Evolutionary conservation across 441 rosid genomes (phyloP), one percentile per base, ranked within the genome.

Genomic region (Hura crepitans): DNA sequence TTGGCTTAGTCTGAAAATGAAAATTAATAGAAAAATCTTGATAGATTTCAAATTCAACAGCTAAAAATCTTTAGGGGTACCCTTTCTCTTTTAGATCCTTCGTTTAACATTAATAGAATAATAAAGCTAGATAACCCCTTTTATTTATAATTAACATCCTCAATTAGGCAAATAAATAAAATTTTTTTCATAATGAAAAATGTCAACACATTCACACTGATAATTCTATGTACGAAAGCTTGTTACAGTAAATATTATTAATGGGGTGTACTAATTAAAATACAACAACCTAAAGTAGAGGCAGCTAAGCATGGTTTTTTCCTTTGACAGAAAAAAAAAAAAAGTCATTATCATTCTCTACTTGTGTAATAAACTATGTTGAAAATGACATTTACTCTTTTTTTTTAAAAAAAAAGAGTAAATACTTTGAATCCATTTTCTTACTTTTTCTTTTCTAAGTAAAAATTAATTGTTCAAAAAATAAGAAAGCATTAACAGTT

Each of bases 401-500:
- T 9, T 35, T 25, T 23, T 23, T 54, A 10, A n/a, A 20, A 5
- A 6, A 9, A 35, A 4, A 8, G 39, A 35, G n/a, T n/a, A n/a
- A n/a, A n/a, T n/a, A n/a, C n/a, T n/a, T n/a, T n/a, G n/a, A n/a
- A n/a, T n/a, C n/a, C n/a, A n/a, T n/a, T n/a, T n/a, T n/a, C n/a
- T n/a, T n/a, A n/a, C n/a, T n/a, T n/a, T n/a, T n/a, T n/a, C n/a
- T n/a, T n/a, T n/a, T n/a, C n/a, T n/a, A n/a, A n/a, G n/a, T n/a
- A n/a, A n/a, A 47, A 47, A 61, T 60, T 45, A 6, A 18, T 5
- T 27, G 25, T n/a, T 39, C 43, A 63, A 61, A 55, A 8, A 49
- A 49, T 30, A 22, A 9, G 30, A 11, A 50, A 35, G 64, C 22
- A 71, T 25, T 60, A 82, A 70, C 87, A 77, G 69, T 54, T 77